phyloP scores from a whole-genome alignment of 164 flowering plant species.

The Liquidambar formosana region DNA sequence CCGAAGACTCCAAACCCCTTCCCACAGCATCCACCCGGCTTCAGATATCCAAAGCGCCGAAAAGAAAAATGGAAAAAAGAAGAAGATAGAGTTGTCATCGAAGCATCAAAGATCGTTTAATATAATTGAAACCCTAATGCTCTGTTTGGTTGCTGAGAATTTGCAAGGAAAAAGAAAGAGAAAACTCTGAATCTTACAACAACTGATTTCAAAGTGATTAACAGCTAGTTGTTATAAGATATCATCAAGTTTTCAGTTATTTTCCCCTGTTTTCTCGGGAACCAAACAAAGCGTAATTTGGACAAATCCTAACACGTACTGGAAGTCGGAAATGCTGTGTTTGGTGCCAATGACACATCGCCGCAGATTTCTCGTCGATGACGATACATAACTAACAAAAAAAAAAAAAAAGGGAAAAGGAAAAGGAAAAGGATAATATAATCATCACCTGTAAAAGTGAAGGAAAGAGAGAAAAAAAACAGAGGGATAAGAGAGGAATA shows the following conservation, averaged over 20 bases:
- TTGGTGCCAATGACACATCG: not conserved
- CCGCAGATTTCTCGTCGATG: not conserved
- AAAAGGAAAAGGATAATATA: too few relatives aligned
- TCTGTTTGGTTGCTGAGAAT: not conserved
- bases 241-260: not conserved
- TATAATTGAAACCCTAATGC: not conserved
- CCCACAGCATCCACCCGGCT: constrained; percentile 40
- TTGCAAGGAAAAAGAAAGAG: too few relatives aligned
- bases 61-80: not conserved
- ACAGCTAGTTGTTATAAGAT: not conserved
- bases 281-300: not conserved
- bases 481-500: too few relatives aligned
- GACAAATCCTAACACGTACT: constrained; percentile 5
- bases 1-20: constrained; percentile 37
- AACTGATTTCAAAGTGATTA: too few relatives aligned
- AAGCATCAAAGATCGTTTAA: too few relatives aligned
- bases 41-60: not conserved
- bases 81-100: too few relatives aligned
- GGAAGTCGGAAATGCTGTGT: constrained; percentile 8
- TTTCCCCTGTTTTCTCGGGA: not conserved
- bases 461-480: not conserved
- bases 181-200: not conserved
- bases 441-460: not conserved
- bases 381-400: constrained; percentile 8
- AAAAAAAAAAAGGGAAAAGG: too few relatives aligned